Evolutionary conservation across 306 rosid genomes (phyloP).

Genomic region (Carpinus viminea): DNA sequence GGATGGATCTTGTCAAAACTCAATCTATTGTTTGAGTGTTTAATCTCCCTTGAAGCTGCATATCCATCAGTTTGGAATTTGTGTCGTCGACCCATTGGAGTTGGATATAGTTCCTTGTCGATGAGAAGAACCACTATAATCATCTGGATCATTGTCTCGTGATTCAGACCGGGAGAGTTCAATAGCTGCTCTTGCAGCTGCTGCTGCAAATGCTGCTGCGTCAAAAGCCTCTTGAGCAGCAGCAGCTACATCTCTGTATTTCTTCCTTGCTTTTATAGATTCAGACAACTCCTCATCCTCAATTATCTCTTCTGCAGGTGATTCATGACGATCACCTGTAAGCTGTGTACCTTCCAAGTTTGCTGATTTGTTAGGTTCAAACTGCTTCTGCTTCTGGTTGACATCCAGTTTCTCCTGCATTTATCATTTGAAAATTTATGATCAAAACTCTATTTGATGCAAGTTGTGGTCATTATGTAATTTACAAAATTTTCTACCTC

Average conservation of each 20-base stretch:
- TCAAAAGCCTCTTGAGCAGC: slow-evolving; percentile 44
- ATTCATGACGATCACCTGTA: slow-evolving; percentile 21
- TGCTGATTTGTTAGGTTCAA: slow-evolving; percentile 13
- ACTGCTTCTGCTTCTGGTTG: slow-evolving; percentile 26
- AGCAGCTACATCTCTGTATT: slow-evolving; percentile 29
- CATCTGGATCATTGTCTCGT: neutral
- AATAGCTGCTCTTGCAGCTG: slow-evolving; percentile 28
- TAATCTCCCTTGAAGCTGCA: slow-evolving; percentile 10
- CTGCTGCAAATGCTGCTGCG: slow-evolving; percentile 36
- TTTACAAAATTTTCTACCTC: slow-evolving; percentile 31
- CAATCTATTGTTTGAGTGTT: slow-evolving; percentile 18
- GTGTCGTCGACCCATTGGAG: neutral
- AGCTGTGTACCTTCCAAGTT: slow-evolving; percentile 17
- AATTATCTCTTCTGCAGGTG: slow-evolving; percentile 3
- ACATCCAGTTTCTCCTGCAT: slow-evolving; percentile 38
- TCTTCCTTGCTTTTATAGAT: slow-evolving; percentile 32
- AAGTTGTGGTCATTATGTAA: slow-evolving; percentile 3
- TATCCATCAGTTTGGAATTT: neutral
- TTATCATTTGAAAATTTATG: slow-evolving; percentile 8
- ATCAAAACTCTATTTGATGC: slow-evolving; percentile 4
- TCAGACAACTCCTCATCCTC: slow-evolving; percentile 25
- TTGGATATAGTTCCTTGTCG: slow-evolving; percentile 3
- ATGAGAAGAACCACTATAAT: slow-evolving; percentile 8
- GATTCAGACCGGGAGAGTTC: slow-evolving; percentile 22
- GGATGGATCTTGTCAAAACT: slow-evolving; percentile 14